phyloP scores from a whole-genome alignment of 1,284 basidiomycete species.

The Fomitopsis pinicola region DNA sequence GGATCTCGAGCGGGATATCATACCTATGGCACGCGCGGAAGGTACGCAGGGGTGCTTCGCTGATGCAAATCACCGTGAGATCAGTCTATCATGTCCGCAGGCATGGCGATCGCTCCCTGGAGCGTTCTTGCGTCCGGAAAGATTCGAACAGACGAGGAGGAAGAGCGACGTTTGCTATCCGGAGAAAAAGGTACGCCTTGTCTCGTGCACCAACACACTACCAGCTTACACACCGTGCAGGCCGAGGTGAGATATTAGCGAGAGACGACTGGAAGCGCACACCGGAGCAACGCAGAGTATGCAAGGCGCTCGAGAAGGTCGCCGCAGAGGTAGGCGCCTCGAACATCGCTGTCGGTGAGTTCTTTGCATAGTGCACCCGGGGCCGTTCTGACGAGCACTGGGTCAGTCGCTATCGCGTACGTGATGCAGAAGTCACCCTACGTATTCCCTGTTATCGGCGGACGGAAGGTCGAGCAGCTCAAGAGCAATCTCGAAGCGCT shows the following conservation, averaged over 20 bases:
- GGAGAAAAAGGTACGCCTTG: constrained; percentile 32
- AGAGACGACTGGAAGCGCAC: constrained; percentile 37
- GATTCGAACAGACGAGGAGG: constrained; percentile 46
- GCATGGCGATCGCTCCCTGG: constrained; percentile 47
- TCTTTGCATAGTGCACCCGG: too few relatives aligned
- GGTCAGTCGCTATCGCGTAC: constrained; percentile 43
- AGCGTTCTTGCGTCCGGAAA: constrained; percentile 44
- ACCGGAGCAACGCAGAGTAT: constrained; percentile 35
- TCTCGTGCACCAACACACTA: background rate
- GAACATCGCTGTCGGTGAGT: constrained; percentile 21
- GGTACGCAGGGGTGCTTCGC: constrained; percentile 20
- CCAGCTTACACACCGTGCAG: background rate
- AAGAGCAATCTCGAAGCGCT: constrained; percentile 44
- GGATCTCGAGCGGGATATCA: constrained; percentile 47
- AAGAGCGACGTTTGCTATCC: constrained; percentile 34
- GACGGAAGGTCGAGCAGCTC: constrained; percentile 48
- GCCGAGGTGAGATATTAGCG: constrained; percentile 19
- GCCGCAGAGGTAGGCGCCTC: constrained; percentile 36
- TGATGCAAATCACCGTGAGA: too few relatives aligned
- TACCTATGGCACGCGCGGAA: constrained; percentile 42
- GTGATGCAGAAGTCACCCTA: constrained; percentile 38
- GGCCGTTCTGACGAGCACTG: constrained; percentile 11
- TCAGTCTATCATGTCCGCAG: constrained; percentile 14
- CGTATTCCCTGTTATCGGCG: constrained; percentile 32
- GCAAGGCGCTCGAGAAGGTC: constrained; percentile 40